phyloP scores from a whole-genome alignment of 305 asterid genomes.

The Fraxinus sp. region DNA sequence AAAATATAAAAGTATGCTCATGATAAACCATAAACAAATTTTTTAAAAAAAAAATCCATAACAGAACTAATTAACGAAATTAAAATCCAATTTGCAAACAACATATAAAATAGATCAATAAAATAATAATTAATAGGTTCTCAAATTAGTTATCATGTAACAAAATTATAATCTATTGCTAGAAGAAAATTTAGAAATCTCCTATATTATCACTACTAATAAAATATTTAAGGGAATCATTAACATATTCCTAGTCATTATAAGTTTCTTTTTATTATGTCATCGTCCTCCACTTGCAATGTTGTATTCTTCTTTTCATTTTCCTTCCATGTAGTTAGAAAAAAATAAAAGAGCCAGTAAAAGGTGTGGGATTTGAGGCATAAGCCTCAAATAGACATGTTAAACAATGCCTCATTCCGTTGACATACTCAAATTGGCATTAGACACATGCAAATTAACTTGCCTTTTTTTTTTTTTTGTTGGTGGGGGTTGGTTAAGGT shows the following conservation, averaged over 20 bases:
- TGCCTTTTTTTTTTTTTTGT: neutral
- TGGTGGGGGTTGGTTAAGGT: neutral
- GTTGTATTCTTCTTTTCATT: neutral
- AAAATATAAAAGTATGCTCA: neutral
- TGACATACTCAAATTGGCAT: neutral
- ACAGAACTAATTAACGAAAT: neutral
- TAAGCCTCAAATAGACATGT: neutral
- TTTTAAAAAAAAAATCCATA: neutral
- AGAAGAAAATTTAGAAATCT: neutral
- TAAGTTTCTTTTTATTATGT: neutral
- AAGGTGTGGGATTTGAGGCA: neutral
- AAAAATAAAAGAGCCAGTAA: neutral
- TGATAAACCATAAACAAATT: neutral
- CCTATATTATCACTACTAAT: neutral
- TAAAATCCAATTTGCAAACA: neutral
- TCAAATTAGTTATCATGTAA: neutral
- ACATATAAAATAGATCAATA: neutral
- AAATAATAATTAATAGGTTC: neutral
- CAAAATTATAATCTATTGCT: neutral
- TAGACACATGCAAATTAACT: neutral
- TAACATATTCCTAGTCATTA: neutral
- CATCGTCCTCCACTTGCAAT: neutral
- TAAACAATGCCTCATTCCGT: neutral
- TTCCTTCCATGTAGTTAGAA: neutral
- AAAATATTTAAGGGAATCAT: neutral